Conservation (phyloP, 2,329 filamentous ascomycete species). For the Zymoseptoria ardabiliae region DNA sequence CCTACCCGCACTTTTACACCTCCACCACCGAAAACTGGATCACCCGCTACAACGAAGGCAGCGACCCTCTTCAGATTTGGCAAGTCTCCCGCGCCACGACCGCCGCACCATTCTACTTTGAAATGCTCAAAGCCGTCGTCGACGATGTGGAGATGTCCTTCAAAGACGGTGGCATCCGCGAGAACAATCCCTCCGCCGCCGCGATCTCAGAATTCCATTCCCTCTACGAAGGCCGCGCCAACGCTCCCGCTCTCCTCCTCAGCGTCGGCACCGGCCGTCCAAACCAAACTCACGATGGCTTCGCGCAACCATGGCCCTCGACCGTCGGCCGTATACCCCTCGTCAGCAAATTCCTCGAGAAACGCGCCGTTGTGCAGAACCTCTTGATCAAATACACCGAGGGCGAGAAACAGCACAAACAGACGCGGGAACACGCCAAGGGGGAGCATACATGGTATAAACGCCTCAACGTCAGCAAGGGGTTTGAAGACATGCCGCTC, state of each 20-base stretch:
- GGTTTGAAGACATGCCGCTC: conserved; percentile 39
- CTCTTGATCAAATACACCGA: conserved; percentile 47
- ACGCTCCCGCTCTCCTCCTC: conserved; percentile 38
- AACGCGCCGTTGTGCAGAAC: conserved; percentile 44
- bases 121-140: conserved; percentile 41
- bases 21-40: conserved; percentile 37
- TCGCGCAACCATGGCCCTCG: conserved; percentile 39
- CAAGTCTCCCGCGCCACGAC: conserved; percentile 47
- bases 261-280: conserved; percentile 42
- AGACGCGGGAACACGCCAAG: conserved; percentile 40
- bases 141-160: conserved; percentile 35
- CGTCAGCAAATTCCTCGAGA: conserved; percentile 41
- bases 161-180: conserved; percentile 45
- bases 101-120: conserved; percentile 47
- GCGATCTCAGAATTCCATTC: conserved; percentile 42
- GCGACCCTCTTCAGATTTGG: conserved; percentile 43
- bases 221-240: conserved; percentile 36
- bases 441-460: conserved; percentile 47
- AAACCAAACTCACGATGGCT: conserved; percentile 38
- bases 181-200: conserved; percentile 44
- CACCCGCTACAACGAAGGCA: conserved; percentile 40
- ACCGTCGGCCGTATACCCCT: conserved; percentile 36
- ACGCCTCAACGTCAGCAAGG: conserved; percentile 40
- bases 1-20: conserved; percentile 42
- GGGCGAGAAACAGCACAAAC: conserved; percentile 42